Conservation (phyloP, 2,329 filamentous ascomycete species). For the Epichloe amarillans region DNA sequence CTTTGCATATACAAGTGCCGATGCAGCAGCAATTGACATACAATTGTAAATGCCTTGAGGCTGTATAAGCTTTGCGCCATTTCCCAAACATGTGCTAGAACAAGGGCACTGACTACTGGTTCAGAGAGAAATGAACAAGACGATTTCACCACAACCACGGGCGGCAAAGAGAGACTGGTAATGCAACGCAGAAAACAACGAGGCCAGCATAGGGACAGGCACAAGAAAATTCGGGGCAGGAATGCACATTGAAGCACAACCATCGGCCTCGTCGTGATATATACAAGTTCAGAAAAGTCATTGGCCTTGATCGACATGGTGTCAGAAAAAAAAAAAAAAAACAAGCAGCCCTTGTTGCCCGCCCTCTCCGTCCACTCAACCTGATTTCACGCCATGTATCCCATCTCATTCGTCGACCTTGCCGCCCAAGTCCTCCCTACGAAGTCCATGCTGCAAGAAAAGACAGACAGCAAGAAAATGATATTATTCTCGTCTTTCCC, state of each 20-base stretch:
- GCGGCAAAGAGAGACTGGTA: no score
- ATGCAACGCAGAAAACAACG: no score
- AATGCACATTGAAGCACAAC: slow-evolving; percentile 6
- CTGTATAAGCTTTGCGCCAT: not conserved
- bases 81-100: not conserved
- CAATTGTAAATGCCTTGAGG: not conserved
- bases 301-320: not conserved
- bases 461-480: not conserved
- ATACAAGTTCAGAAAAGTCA: slow-evolving; percentile 9
- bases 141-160: no score
- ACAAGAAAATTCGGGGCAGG: not conserved
- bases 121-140: no score
- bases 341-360: not conserved
- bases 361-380: not conserved
- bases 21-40: not conserved
- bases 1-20: not conserved
- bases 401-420: not conserved
- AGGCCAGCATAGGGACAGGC: not conserved
- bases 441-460: not conserved
- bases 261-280: slow-evolving; percentile 12
- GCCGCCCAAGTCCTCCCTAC: not conserved
- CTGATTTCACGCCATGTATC: not conserved
- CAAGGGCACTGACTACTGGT: not conserved
- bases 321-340: not conserved
- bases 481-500: not conserved